Conservation (phyloP, 2,329 filamentous ascomycete genomes). For the Penicillium italicum region DNA sequence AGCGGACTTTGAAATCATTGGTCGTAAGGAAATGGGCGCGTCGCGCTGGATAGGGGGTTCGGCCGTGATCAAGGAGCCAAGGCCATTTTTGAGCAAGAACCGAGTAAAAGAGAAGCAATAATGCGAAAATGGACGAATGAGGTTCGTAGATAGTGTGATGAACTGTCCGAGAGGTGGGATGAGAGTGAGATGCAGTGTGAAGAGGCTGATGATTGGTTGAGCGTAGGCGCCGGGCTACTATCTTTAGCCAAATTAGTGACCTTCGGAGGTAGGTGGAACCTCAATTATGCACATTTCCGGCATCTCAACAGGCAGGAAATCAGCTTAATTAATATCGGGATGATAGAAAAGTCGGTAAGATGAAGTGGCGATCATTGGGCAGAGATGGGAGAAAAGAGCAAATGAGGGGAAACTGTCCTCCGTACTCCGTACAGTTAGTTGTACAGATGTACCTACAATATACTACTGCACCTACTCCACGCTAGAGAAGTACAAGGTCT, state of each 20-base stretch:
- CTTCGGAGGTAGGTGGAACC: constrained; percentile 8
- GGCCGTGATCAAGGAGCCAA: constrained; percentile 3
- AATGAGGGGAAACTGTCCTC: too few relatives aligned
- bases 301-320: not conserved
- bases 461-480: constrained; percentile 7
- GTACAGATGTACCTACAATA: too few relatives aligned
- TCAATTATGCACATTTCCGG: constrained; percentile 12
- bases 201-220: constrained; percentile 21
- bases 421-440: too few relatives aligned
- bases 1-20: constrained; percentile 13
- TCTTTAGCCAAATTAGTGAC: constrained; percentile 27
- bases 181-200: constrained; percentile 9
- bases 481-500: not conserved
- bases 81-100: constrained; percentile 16
- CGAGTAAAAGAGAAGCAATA: constrained; percentile 3
- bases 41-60: constrained; percentile 17
- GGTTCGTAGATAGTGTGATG: constrained; percentile 17
- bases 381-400: not conserved
- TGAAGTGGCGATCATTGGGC: not conserved
- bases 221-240: constrained; percentile 31
- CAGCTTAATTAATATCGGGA: not conserved
- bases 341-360: not conserved
- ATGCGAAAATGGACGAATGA: constrained; percentile 12
- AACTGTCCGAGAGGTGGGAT: constrained; percentile 16
- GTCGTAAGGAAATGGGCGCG: constrained; percentile 16